Base-by-base conservation (phyloP, 176 grass and related monocot species). In the Triticum urartu region DNA sequence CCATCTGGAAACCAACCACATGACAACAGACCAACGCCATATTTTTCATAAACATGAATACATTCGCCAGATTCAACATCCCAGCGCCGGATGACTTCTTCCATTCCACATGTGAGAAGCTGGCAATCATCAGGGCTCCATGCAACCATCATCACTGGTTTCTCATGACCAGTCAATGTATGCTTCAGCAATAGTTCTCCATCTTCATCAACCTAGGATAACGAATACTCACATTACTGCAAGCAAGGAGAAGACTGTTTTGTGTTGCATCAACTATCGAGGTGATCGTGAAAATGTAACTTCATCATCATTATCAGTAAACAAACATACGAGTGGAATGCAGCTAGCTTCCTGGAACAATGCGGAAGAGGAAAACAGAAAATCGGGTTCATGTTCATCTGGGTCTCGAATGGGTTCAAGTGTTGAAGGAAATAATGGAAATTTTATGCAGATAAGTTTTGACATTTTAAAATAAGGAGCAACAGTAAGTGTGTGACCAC, bases 51-150 rank as follows among this genome's bases (percentile, higher is more conserved):
- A 84, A 91, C 79, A 45, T 85, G 90, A 36, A 98, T 79, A 79
- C 93, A 98, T 87, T 93, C 48, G 20, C 96, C 96, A 72, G 96
- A 92, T 66, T 82, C 38, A 62, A 83, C 86, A 87, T 95, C 93
- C 96, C 96, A 98, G 40, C 90, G 90, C 9, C 89, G 88, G 77
- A 95, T 84, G 69, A 32, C 74, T 83, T 98, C 96, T 87, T 98
- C 96, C 86, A 89, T 56, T 79, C 93, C 96, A 86, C 96, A 98
- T 32, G 96, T 98, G 80, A 98, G 86, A 68, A 98, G 92, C 79
- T 91, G 96, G 28, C 65, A 35, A 85, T 98, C 96, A 87, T 95
- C 91, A 82, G 96, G 88, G 68, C 90, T 94, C 93, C 93, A 98
- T 40, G 96, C 87, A 77, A 94, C 90, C 90, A 89, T 92, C 65